A percentile compares a stretch with the other conserved stretches of the same genome.
Conservation (phyloP, 495 filamentous ascomycete species). For the Cercophora samala region DNA sequence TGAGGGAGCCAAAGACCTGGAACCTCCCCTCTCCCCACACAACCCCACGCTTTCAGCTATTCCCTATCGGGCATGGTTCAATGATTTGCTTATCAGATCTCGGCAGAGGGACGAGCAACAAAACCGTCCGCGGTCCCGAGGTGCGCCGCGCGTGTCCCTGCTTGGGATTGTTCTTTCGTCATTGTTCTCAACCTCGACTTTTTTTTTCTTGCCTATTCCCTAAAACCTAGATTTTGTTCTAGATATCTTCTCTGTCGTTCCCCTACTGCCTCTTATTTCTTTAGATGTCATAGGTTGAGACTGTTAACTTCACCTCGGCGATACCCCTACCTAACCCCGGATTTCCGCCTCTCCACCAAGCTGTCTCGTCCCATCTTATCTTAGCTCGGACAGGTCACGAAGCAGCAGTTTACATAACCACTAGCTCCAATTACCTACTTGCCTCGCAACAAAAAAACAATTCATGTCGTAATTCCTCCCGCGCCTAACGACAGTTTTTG, state of each 20-base stretch:
- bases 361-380: not conserved
- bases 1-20: not conserved
- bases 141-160: not conserved
- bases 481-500: not conserved
- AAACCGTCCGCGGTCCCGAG: not conserved
- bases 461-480: not conserved
- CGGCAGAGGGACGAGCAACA: not conserved
- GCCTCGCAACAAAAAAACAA: not conserved
- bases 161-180: not conserved
- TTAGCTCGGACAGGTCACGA: not conserved
- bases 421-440: not conserved
- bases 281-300: not conserved
- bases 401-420: not conserved
- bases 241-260: not conserved
- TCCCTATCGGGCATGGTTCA: not conserved
- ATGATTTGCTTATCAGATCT: not conserved
- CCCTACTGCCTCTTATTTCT: not conserved
- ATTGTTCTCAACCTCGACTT: not conserved
- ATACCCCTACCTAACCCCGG: not conserved
- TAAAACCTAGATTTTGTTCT: not conserved
- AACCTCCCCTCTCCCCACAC: not conserved
- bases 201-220: not conserved
- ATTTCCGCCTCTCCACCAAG: not conserved
- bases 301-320: not conserved
- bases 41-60: not conserved